These are phyloP conservation scores for Diphasiastrum complanatum DNA, from an alignment of 83 land plant species.

Conservation along the genomic window DNA sequence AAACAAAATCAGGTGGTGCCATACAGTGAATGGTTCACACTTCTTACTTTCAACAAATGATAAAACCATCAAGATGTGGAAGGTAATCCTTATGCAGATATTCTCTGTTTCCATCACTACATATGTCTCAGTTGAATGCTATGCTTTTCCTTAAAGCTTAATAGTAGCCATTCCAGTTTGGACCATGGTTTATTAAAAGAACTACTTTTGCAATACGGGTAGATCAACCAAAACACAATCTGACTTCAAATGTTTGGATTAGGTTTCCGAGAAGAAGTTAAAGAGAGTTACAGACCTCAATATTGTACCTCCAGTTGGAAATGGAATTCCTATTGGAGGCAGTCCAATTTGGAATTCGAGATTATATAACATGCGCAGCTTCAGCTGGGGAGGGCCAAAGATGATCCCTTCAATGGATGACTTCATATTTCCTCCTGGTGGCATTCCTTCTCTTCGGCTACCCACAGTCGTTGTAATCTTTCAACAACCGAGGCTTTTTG, in stretches of 20 bases:
- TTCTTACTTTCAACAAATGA: slow-evolving; percentile 58
- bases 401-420: too few relatives aligned
- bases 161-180: too few relatives aligned
- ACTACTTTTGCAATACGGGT: background rate
- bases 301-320: slow-evolving; percentile 45
- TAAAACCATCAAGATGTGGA: slow-evolving; percentile 63
- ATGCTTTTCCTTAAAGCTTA: background rate
- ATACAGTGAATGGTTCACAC: slow-evolving; percentile 36
- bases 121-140: too few relatives aligned
- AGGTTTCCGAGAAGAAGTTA: slow-evolving; percentile 90
- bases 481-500: background rate
- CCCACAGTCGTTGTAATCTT: slow-evolving; percentile 65
- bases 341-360: slow-evolving; percentile 37
- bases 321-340: slow-evolving; percentile 42
- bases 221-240: background rate
- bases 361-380: too few relatives aligned
- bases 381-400: too few relatives aligned
- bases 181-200: too few relatives aligned
- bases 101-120: background rate
- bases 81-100: slow-evolving; percentile 41
- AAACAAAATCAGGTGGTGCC: slow-evolving; percentile 54
- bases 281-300: slow-evolving; percentile 65
- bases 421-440: slow-evolving; percentile 47
- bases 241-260: slow-evolving; percentile 1
- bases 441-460: slow-evolving; percentile 54